A percentile compares a stretch with the other conserved stretches of the same genome.
These are phyloP conservation scores for Aotearoamyces nothofagi DNA, from an alignment of 2,329 filamentous ascomycete genomes.

Conservation along the genomic window DNA sequence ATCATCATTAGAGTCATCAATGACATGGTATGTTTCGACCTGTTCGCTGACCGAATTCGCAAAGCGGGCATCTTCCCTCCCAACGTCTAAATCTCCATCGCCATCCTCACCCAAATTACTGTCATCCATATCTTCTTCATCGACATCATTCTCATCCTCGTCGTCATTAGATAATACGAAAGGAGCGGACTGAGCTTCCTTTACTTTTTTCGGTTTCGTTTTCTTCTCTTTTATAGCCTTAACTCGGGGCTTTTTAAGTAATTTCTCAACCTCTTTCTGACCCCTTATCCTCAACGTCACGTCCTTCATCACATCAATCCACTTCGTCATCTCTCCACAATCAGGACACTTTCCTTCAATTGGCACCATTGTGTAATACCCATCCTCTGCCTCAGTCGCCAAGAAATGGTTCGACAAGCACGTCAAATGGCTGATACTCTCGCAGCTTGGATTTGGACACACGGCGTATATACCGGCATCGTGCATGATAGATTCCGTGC, in stretches of 20 bases:
- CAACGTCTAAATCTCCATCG: too few relatives aligned
- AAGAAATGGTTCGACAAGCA: conserved; percentile 43
- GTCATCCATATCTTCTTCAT: not conserved
- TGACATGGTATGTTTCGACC: conserved; percentile 4
- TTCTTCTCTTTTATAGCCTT: too few relatives aligned
- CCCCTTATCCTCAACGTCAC: conserved; percentile 60
- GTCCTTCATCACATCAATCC: conserved; percentile 72
- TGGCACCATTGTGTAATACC: conserved; percentile 41
- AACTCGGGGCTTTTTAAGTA: conserved; percentile 36
- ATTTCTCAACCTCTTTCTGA: conserved; percentile 49
- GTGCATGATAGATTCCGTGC: conserved; percentile 27
- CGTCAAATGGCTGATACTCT: conserved; percentile 41
- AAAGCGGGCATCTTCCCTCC: conserved; percentile 2
- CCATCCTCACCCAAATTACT: too few relatives aligned
- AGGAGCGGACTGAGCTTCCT: conserved; percentile 6
- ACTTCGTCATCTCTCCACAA: conserved; percentile 47
- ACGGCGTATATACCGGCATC: conserved; percentile 38
- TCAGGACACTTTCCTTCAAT: conserved; percentile 53
- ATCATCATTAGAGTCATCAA: conserved; percentile 11
- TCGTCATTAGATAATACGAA: conserved; percentile 4
- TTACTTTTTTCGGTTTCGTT: conserved; percentile 8
- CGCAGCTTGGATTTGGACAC: conserved; percentile 36
- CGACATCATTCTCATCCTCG: conserved; percentile 5
- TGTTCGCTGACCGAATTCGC: conserved; percentile 2
- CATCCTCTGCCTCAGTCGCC: conserved; percentile 18